Evolutionary conservation across 768 basidiomycete species (phyloP), one percentile per base, ranked within the genome.

Genomic region (Auricularia heimuer): DNA sequence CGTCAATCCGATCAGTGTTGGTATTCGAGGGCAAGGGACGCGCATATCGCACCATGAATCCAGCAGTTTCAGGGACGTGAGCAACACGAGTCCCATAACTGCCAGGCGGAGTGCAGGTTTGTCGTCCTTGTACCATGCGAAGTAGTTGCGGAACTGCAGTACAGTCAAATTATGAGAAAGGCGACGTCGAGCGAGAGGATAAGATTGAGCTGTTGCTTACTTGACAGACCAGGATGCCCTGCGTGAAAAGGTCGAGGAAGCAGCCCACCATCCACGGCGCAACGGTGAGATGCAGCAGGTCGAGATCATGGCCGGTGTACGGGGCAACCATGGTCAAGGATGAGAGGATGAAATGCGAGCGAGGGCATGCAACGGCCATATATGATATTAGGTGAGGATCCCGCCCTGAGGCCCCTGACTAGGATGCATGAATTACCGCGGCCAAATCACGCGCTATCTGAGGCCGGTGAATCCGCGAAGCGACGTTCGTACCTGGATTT

Each of bases 161-260:
- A 56, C 14, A 21, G 29, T 56, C n/a, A 18, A 10, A 10, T 56
- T 12, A 56, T 11, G 10, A 21, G 10, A n/a, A 29, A 18, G 14
- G 54, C n/a, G 29, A 29, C 29, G 29, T 29, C 29, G 29, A 18
- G 8, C 16, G 29, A 24, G 56, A 24, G 24, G 16, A 18, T 16
- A 18, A 56, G 0, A 21, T 29, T 18, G 29, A 56, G 16, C 29
- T 29, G 29, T 29, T 29, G 10, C 56, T 8, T 34, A 60, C 56
- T 29, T 60, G 56, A 29, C 56, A 60, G 7, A 34, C 24, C 7
- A 60, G 56, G 56, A 60, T 60, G 29, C 56, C 56, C 56, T 60
- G 56, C 10, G 56, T 60, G 14, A 60, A 60, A 8, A 60, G 56
- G 56, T 60, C 56, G 56, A 60, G 56, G 56, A 60, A 60, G 56